Base-by-base conservation (phyloP, 768 basidiomycete species). In the Amanita rimosa region DNA sequence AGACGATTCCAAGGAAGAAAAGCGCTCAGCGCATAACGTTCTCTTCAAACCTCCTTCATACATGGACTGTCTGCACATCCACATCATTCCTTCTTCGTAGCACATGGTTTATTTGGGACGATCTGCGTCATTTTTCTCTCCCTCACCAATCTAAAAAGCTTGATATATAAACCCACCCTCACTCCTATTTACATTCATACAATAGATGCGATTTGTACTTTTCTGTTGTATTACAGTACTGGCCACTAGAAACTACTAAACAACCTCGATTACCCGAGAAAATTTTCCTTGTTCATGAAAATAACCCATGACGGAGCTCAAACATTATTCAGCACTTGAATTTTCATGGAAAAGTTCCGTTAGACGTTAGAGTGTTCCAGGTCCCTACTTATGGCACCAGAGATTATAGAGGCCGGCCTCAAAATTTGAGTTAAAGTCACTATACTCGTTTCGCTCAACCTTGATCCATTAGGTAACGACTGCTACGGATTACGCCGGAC, bases 151-250 rank as follows among this genome's bases (percentile, higher is more conserved):
- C 14, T 21, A 46, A 19, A 24, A 36, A 19, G 26, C 22, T 38
- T 48, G 38, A 37, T 40, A 31, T 40, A 36, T 24, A 39, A 31
- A 40, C 6, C 24, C 47, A 40, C 27, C 17, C n/a, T n/a, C 47
- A 35, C 17, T 40, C 37, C 3, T 37, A 22, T 35, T 40, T 39
- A 48, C 26, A 21, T 27, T 29, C 47, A 48, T 48, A 48, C 47
- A 48, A 48, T 48, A 48, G 47, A 48, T 48, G 47, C 38, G 47
- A 39, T 16, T 24, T 40, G 44, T 46, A 45, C 33, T 26, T 39
- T 38, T 40, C 9, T 27, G 36, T 21, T 48, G 47, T 48, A 48
- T 36, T 40, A 48, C 16, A 24, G 47, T 39, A 26, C n/a, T 46
- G n/a, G 3, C 31, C 11, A 31, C 29, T 31, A 31, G 31, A 31